Conservation (phyloP, 2,329 filamentous ascomycete species). For the Chalaropsis thielavioides region DNA sequence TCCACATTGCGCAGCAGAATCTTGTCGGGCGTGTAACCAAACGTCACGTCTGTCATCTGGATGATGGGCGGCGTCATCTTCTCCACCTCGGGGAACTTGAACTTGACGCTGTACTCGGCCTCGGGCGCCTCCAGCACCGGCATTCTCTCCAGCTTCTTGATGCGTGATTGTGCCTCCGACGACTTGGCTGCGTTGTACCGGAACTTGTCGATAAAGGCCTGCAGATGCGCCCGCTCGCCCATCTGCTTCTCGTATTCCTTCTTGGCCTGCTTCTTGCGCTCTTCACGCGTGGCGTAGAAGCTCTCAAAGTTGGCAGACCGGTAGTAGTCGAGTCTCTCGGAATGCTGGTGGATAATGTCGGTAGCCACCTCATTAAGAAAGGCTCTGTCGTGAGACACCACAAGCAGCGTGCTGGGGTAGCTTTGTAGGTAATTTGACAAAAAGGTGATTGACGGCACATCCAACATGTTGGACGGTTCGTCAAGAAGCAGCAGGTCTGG, state of each 20-base stretch:
- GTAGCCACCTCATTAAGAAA: constrained; percentile 99
- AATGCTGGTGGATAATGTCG: constrained; percentile 97
- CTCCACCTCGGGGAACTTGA: constrained; percentile 94
- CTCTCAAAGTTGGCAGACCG: constrained; percentile 92
- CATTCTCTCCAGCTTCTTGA: constrained; percentile 98
- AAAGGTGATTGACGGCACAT: constrained; percentile 98
- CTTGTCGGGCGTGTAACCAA: constrained; percentile 72
- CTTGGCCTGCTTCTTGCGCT: constrained; percentile 90
- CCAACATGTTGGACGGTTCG: constrained; percentile 99
- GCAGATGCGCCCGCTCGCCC: constrained; percentile 80
- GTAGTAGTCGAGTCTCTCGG: constrained; percentile 95
- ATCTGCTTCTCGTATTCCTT: constrained; percentile 98
- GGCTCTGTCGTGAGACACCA: constrained; percentile 96
- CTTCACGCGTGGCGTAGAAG: constrained; percentile 95
- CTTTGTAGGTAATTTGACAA: constrained; percentile 85
- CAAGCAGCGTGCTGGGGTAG: constrained; percentile 88
- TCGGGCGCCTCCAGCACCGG: constrained; percentile 81
- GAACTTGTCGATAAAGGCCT: constrained; percentile 99
- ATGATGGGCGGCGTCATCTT: constrained; percentile 96
- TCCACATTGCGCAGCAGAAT: constrained; percentile 75
- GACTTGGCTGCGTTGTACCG: constrained; percentile 98
- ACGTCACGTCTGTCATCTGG: constrained; percentile 85
- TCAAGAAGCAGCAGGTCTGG: constrained; percentile 90
- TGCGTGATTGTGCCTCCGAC: constrained; percentile 91
- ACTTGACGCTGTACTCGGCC: constrained; percentile 87